Evolutionary conservation across 2,329 filamentous ascomycete genomes (phyloP).

Genomic region (Teratosphaeria destructans): DNA sequence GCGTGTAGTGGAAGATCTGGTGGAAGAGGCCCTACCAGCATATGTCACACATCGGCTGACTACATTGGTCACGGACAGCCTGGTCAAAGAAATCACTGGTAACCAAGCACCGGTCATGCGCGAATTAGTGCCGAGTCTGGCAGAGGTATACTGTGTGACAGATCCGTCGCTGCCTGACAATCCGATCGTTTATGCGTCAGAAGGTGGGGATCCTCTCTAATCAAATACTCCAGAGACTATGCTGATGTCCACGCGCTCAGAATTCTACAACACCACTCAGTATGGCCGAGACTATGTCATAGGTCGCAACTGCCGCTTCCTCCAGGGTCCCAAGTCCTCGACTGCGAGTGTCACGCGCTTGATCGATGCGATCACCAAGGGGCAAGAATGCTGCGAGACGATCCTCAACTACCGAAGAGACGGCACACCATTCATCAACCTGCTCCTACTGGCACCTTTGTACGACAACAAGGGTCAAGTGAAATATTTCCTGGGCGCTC

Average conservation of each 20-base stretch:
- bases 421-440: conserved; percentile 32
- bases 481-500: conserved; percentile 31
- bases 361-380: conserved; percentile 25
- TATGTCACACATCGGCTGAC: conserved; percentile 33
- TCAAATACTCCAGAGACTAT: neutral
- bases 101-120: conserved; percentile 30
- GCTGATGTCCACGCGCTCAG: conserved; percentile 10
- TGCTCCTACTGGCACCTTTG: conserved; percentile 31
- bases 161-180: conserved; percentile 35
- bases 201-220: conserved; percentile 17
- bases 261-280: conserved; percentile 35
- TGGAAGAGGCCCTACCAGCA: conserved; percentile 32
- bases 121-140: conserved; percentile 32
- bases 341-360: conserved; percentile 25
- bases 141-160: conserved; percentile 36
- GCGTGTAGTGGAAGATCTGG: conserved; percentile 25
- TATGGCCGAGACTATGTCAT: conserved; percentile 34
- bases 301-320: conserved; percentile 35
- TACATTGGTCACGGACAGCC: conserved; percentile 30
- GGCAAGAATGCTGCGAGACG: conserved; percentile 34
- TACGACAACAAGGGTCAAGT: conserved; percentile 32
- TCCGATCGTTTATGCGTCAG: conserved; percentile 36
- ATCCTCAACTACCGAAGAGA: conserved; percentile 34
- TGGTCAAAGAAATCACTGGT: conserved; percentile 36
- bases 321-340: conserved; percentile 33